Base-by-base conservation (phyloP, 2,329 filamentous ascomycete species). In the Drechslerella stenobrocha region DNA sequence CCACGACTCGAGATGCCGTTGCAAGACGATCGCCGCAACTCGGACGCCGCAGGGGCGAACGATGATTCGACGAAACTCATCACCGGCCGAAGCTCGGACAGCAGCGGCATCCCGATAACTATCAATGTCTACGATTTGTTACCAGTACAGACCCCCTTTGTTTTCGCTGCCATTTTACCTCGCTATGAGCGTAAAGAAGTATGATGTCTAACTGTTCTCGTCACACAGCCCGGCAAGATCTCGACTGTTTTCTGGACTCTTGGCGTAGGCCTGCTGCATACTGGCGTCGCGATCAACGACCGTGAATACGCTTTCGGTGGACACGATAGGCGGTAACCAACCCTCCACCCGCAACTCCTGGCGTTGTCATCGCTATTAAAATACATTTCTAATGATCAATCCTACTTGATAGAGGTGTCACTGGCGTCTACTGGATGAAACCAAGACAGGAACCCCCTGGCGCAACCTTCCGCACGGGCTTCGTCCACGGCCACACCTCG, bases 231-330 rank as follows among this genome's bases (percentile, higher is more conserved):
- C 37, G 87, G 88, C 50, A 84, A 84, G 72, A 76, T 93, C 35
- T 86, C 88, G n/a, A 85, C 87, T 0, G 73, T 89, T 9, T 81
- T 95, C 26, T 95, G 89, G 89, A 82, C 84, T 18, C 75, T 92
- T 56, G 89, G 89, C 64, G 83, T 86, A 45, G 88, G 86, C 3
- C 83, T 95, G 30, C 82, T 93, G 3, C 89, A 95, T 75, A 89
- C 89, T 0, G 89, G 88, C 52, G 87, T 95, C 55, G 88, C 90
- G 37, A 89, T 93, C 76, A 86, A 86, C 75, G 84, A 86, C 71
- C 83, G 81, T 70, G 89, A 95, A 79, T 95, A 93, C 75, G 89
- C 89, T 20, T 95, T 89, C 73, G 89, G 89, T 42, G 89, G 89
- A 1, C 89, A 95, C 75, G 84, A 89, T 74, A 83, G 82, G 72